Percentiles rank a stretch among this genome's conserved stretches.
Evolutionary conservation across 371 early-diverging fungal genomes (phyloP).

Genomic region (Dichotomocladium elegans): DNA sequence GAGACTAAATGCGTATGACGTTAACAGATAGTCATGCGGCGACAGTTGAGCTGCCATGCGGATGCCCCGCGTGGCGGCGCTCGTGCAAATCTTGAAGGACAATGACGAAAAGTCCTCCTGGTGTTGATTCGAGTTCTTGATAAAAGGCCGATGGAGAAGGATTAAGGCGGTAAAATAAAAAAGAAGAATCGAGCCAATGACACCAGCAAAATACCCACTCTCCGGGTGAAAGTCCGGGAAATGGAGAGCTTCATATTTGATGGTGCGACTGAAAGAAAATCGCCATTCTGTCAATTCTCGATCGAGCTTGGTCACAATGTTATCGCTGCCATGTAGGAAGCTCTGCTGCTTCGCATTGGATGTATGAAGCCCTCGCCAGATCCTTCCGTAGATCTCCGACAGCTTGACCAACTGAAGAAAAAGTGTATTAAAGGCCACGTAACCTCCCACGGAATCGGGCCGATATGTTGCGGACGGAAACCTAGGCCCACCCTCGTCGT

Average conservation of each 20-base stretch:
- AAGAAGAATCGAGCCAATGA: conserved; percentile 33
- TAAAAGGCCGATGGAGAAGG: conserved; percentile 43
- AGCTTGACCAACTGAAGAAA: conserved; percentile 45
- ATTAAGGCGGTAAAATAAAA: conserved; percentile 40
- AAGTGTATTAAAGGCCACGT: conserved; percentile 33
- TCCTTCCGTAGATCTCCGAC: conserved; percentile 42
- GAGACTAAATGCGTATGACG: conserved; percentile 42
- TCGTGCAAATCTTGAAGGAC: conserved; percentile 41
- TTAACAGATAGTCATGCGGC: conserved; percentile 37
- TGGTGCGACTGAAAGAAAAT: conserved; percentile 34
- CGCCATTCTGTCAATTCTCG: conserved; percentile 48
- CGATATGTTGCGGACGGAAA: conserved; percentile 40
- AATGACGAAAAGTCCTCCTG: conserved; percentile 34
- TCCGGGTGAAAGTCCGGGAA: conserved; percentile 37
- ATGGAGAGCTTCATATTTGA: conserved; percentile 26
- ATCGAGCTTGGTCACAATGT: conserved; percentile 38
- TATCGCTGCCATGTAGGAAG: conserved; percentile 37
- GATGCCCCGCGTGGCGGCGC: conserved; percentile 43
- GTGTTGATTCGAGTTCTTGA: conserved; percentile 14
- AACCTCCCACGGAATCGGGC: conserved; percentile 10
- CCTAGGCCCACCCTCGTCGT: conserved; percentile 14
- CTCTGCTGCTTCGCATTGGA: conserved; percentile 38
- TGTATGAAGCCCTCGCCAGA: conserved; percentile 41
- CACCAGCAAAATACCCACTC: conserved; percentile 34
- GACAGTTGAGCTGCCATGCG: conserved; percentile 36